Evolutionary conservation across 257 asterid species (phyloP), one percentile per base, ranked within the genome.

Genomic region (Petunia axillaris): DNA sequence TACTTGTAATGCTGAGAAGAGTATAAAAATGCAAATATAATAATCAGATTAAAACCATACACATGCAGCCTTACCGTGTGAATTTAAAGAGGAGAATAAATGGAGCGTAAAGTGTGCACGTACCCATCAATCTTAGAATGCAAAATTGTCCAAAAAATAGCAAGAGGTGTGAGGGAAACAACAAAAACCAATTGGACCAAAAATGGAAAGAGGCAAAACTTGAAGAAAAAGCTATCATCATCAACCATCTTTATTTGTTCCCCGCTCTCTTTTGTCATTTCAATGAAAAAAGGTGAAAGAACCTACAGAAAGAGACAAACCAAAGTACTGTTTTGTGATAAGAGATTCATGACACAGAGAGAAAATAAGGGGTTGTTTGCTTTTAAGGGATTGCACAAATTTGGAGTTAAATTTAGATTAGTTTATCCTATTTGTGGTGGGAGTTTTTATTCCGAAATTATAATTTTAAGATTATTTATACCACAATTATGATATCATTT

Each of bases 251-350:
- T 48, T 25, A 25, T 46, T 67, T 8, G 16, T 63, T 35, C 3
- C 15, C n/a, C 8, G 2, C 4, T 16, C n/a, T 9, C 67, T 65
- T 44, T 67, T 68, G 65, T 77, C 38, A 74, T 11, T 53, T 35
- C 62, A 65, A 43, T 62, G 70, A 40, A 11, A 52, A 52, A 73
- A 13, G 54, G 3, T 6, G 48, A 46, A 71, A 71, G 77, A 68
- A 71, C 37, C 52, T 37, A 75, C n/a, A 58, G 55, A 66, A 76
- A 84, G 38, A 53, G 84, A 77, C 85, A 73, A 84, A 81, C 14
- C 71, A 75, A 58, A 84, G 71, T 81, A 79, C 83, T 74, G 79
- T 66, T 48, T 25, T 46, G 37, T 8, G 52, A 70, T 70, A 71
- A 84, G 77, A 68, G 37, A 6, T 80, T 54, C 11, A 54, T 54